Evolutionary conservation across 2,329 filamentous ascomycete genomes (phyloP), one percentile per base, ranked within the genome.

Genomic region (Nemania abortiva): DNA sequence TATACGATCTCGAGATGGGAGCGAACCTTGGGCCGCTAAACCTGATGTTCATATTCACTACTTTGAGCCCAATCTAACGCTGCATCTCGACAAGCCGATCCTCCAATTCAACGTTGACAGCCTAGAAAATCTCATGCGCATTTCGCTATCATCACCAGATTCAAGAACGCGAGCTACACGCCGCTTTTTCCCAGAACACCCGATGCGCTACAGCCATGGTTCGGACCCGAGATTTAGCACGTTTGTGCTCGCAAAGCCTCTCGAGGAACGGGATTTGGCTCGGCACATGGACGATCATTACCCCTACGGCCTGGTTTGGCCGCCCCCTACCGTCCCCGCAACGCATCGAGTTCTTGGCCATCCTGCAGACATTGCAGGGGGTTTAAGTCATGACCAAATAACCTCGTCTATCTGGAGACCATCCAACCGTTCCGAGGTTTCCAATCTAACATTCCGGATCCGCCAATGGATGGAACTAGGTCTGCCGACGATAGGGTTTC

Each of bases 51-150:
- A 91, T 37, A 91, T 97, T 39, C 89, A 93, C 73, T 85, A 86
- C 0, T 97, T 97, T 76, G 81, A 90, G 27, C 94, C 94, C 0
- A 81, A 83, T 6, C 86, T 95, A 15, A 86, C 85, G 49, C 84
- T 97, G 4, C 92, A 95, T 81, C 83, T 93, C 15, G 92, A 95
- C 76, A 90, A 89, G 74, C 92, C 94, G 0, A 84, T 95, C 0
- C 75, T 94, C 34, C 84, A 89, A 53, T 84, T 93, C 49, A 84
- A 78, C 6, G 75, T 76, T 6, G 64, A 74, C 37, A 75, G 71
- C 63, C 66, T 66, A 27, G 69, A 74, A 18, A 77, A 76, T 29
- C 73, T 75, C 13, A 68, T 74, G 49, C 66, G 65, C 45, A 72
- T 69, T 45, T 63, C 65, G n/a, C 67, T 64, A 49, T 72, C 68